phyloP scores from a whole-genome alignment of 2,329 filamentous ascomycete genomes.

The Dryadomyces quercus-mongolicae region DNA sequence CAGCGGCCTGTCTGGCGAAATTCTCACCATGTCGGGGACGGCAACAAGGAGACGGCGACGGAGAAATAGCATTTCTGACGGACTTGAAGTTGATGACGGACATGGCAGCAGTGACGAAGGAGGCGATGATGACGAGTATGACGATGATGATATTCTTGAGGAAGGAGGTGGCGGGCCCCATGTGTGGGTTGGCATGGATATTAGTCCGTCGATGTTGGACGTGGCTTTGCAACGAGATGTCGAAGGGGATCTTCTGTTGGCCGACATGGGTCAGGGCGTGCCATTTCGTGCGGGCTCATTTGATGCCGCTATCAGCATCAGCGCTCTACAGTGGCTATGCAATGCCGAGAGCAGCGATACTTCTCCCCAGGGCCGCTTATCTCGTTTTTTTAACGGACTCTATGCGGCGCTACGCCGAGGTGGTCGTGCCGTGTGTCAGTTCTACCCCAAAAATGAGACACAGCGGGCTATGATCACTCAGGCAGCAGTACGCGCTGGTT shows the following conservation, averaged over 20 bases:
- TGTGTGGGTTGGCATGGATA: conserved; percentile 95
- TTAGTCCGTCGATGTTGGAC: conserved; percentile 92
- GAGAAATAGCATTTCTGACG: not conserved
- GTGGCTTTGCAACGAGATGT: conserved; percentile 84
- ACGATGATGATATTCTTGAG: conserved; percentile 29
- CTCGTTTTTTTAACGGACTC: conserved; percentile 82
- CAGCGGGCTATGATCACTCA: conserved; percentile 87
- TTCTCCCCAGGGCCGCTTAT: conserved; percentile 62
- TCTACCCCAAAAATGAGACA: conserved; percentile 91
- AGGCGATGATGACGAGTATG: conserved; percentile 1
- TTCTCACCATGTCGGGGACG: conserved; percentile 46
- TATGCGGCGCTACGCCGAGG: conserved; percentile 77
- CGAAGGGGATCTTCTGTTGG: conserved; percentile 85
- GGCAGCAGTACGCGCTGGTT: conserved; percentile 86
- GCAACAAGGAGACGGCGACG: conserved; percentile 2
- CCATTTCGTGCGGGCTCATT: conserved; percentile 88
- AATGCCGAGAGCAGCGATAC: conserved; percentile 87
- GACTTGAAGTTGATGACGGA: not conserved
- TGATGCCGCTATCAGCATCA: conserved; percentile 90
- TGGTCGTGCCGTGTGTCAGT: conserved; percentile 87
- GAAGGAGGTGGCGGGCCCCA: conserved; percentile 71
- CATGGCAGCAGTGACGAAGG: not conserved
- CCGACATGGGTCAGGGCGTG: conserved; percentile 90
- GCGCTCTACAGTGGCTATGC: conserved; percentile 96
- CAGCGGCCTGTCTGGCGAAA: conserved; percentile 87